These are phyloP conservation scores for Fraxinus baroniana DNA, from an alignment of 305 asterid genomes.

Conservation along the genomic window DNA sequence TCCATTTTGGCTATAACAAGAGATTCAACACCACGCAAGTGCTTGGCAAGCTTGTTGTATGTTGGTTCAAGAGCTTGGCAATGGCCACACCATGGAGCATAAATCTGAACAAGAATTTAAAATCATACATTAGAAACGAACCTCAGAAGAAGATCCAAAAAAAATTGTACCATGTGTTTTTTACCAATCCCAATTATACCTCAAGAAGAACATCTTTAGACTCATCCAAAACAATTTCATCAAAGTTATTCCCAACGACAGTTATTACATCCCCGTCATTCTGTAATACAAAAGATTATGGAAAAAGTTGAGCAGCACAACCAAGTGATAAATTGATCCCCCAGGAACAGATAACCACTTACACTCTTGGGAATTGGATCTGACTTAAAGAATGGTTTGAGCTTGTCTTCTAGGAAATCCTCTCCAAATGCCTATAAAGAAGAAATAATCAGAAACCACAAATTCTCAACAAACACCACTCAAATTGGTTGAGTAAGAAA, in stretches of 20 bases:
- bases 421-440: slow-evolving; percentile 53
- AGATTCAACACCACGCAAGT: slow-evolving; percentile 62
- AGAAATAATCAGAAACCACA: slow-evolving; percentile 4
- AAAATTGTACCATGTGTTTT: neutral
- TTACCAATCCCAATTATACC: slow-evolving; percentile 39
- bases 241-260: slow-evolving; percentile 72
- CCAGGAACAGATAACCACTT: slow-evolving; percentile 23
- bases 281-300: slow-evolving; percentile 33
- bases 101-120: slow-evolving; percentile 40
- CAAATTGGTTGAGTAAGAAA: neutral
- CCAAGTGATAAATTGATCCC: slow-evolving; percentile 11
- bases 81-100: slow-evolving; percentile 97
- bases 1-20: slow-evolving; percentile 91
- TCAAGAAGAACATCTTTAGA: slow-evolving; percentile 89
- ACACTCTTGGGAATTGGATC: slow-evolving; percentile 72
- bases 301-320: slow-evolving; percentile 15
- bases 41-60: slow-evolving; percentile 88
- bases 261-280: slow-evolving; percentile 73
- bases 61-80: slow-evolving; percentile 92
- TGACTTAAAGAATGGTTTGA: slow-evolving; percentile 69
- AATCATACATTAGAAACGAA: slow-evolving; percentile 4
- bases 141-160: slow-evolving; percentile 8
- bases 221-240: slow-evolving; percentile 72
- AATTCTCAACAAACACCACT: neutral
- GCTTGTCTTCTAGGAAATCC: slow-evolving; percentile 6